Base-by-base conservation (phyloP, 495 filamentous ascomycete species). In the Talaromyces thailandensis region DNA sequence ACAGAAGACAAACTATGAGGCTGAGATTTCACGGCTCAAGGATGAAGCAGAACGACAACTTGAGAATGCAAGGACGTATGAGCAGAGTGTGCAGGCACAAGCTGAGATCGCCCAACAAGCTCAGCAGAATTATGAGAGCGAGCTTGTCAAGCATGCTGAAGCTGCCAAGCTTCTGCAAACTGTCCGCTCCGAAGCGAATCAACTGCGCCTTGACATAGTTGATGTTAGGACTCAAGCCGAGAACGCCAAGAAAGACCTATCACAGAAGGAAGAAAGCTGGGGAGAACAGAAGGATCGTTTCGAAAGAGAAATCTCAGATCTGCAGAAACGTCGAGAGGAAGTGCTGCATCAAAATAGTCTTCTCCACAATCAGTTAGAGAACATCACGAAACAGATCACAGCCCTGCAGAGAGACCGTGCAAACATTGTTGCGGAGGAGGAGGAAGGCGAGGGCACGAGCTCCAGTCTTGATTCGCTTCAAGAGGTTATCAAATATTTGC, bases 101-200 rank as follows among this genome's bases (percentile, higher is more conserved):
- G 92, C 93, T 24, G 87, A 92, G 25, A 99, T 99, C 69, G 89
- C 95, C 3, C 84, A 90, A 60, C 89, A 90, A 69, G 92, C 94
- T 6, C 95, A 98, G 70, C 87, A 95, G 65, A 92, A 93, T 64
- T 99, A 99, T 67, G 95, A 99, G 70, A 84, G 82, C 58, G 95
- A 98, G 67, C 81, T 98, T 1, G 84, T 96, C 67, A 96, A 93
- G 72, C 95, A 99, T 70, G 93, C 92, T 3, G 91, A 96, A 63
- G 93, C 95, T 16, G 90, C 93, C 1, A 91, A 91, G 73, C 80
- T 84, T 21, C 73, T 98, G 25, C 91, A 95, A 63, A 81, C 79
- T 45, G 76, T 95, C 56, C 89, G 95, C 43, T 78, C 75, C 8
- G 91, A 98, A 65, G 81, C 89, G 71, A 92, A 95, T 67, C 79